Conservation (phyloP, 1,284 basidiomycete genomes). For the Trichosporon ovoides region DNA sequence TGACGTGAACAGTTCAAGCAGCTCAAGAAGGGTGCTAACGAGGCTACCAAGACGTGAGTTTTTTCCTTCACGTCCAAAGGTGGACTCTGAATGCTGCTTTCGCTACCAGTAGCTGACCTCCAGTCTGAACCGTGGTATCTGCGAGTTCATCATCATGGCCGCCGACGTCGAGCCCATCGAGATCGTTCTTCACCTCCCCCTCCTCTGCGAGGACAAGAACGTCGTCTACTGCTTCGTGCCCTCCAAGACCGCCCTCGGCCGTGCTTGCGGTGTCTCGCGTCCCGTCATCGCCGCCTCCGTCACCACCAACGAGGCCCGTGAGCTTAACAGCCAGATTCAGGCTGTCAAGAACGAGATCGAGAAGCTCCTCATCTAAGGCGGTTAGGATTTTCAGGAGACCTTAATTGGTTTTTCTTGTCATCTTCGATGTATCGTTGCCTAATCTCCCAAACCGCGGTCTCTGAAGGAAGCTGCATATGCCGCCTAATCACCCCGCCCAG, state of each 20-base stretch:
- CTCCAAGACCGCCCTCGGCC: conserved; percentile 60
- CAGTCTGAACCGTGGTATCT: conserved; percentile 68
- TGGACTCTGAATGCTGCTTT: no score
- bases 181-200: conserved; percentile 92
- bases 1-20: conserved; percentile 84
- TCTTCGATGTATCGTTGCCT: neutral
- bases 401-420: neutral
- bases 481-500: no score
- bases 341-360: conserved; percentile 85
- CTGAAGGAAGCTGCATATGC: no score
- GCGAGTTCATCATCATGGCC: conserved; percentile 96
- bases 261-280: conserved; percentile 91
- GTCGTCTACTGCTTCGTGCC: conserved; percentile 55
- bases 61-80: no score
- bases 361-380: conserved; percentile 58
- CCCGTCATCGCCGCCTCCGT: conserved; percentile 94
- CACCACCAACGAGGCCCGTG: conserved; percentile 91
- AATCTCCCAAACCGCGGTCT: no score
- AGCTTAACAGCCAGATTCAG: conserved; percentile 84
- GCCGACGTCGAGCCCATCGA: conserved; percentile 97
- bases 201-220: conserved; percentile 99
- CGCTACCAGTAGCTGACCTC: neutral
- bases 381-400: neutral
- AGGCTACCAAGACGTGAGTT: conserved; percentile 70
- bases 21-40: conserved; percentile 75